These are phyloP conservation scores for Diaporthe nobilis DNA, from an alignment of 2,329 filamentous ascomycete species.

Conservation along the genomic window DNA sequence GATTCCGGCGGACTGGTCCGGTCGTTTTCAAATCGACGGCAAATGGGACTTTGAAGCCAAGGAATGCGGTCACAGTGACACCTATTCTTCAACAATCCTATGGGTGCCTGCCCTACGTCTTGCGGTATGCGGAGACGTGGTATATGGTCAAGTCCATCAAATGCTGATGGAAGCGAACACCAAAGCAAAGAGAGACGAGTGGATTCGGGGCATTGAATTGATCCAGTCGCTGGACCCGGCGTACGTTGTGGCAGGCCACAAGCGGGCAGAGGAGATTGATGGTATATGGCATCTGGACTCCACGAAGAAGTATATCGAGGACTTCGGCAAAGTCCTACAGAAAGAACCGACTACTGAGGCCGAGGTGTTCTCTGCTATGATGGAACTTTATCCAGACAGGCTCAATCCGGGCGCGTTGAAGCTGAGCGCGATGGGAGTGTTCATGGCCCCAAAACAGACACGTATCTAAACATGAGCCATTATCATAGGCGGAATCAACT, in stretches of 20 bases:
- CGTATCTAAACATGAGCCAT: neutral
- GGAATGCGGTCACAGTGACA: conserved; percentile 1
- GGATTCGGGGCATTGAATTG: neutral
- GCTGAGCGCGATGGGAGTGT: neutral
- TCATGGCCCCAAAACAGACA: neutral
- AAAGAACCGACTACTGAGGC: neutral
- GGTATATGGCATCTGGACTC: neutral
- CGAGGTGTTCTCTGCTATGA: neutral
- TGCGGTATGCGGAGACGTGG: conserved; percentile 1
- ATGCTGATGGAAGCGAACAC: conserved; percentile 6
- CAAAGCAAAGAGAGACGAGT: neutral
- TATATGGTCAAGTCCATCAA: neutral
- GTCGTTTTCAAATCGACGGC: neutral
- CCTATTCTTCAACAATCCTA: conserved; percentile 3
- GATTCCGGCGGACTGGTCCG: neutral
- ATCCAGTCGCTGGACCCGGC: neutral
- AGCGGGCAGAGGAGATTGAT: neutral
- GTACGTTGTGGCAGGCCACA: conserved; percentile 5
- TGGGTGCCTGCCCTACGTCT: neutral
- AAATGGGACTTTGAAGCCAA: conserved; percentile 9
- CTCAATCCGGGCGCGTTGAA: neutral
- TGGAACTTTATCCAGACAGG: neutral
- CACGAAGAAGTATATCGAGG: conserved; percentile 3
- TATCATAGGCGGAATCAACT: neutral
- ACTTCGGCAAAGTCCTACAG: neutral